Evolutionary conservation across 306 rosid genomes (phyloP).

Genomic region (Citrullus colocynthis): DNA sequence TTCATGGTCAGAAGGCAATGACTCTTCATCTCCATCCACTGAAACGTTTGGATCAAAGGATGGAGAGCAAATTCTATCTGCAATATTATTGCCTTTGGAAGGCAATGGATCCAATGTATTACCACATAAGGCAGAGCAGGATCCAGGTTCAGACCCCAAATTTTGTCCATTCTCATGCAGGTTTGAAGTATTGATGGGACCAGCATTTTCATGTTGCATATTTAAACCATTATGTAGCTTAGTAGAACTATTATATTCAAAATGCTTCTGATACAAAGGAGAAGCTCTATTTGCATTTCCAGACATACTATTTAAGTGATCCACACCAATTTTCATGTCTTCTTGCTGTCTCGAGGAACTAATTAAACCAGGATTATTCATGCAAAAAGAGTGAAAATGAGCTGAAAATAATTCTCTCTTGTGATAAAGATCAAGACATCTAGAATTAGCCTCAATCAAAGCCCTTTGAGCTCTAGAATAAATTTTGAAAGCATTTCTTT

Average conservation of each 20-base stretch:
- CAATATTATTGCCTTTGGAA: slow-evolving; percentile 35
- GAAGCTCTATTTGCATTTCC: slow-evolving; percentile 39
- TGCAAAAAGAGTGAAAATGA: slow-evolving; percentile 43
- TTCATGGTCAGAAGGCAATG: slow-evolving; percentile 38
- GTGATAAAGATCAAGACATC: slow-evolving; percentile 56
- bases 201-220: slow-evolving; percentile 28
- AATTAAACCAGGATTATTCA: slow-evolving; percentile 47
- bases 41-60: slow-evolving; percentile 45
- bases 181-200: slow-evolving; percentile 23
- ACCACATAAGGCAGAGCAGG: slow-evolving; percentile 57
- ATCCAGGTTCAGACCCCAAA: slow-evolving; percentile 60
- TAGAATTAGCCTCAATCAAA: slow-evolving; percentile 70
- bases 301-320: slow-evolving; percentile 27
- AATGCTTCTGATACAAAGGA: slow-evolving; percentile 45
- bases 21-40: slow-evolving; percentile 61
- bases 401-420: slow-evolving; percentile 66
- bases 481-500: slow-evolving; percentile 75
- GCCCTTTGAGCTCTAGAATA: slow-evolving; percentile 81
- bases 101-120: slow-evolving; percentile 67
- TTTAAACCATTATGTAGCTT: slow-evolving; percentile 36
- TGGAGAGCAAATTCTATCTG: slow-evolving; percentile 50
- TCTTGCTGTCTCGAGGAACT: slow-evolving; percentile 49
- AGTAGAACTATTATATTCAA: slow-evolving; percentile 33
- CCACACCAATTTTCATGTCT: slow-evolving; percentile 38
- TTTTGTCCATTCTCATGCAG: slow-evolving; percentile 31